Evolutionary conservation across 176 grass and related monocot species (phyloP).

Genomic region (Microstegium vimineum): DNA sequence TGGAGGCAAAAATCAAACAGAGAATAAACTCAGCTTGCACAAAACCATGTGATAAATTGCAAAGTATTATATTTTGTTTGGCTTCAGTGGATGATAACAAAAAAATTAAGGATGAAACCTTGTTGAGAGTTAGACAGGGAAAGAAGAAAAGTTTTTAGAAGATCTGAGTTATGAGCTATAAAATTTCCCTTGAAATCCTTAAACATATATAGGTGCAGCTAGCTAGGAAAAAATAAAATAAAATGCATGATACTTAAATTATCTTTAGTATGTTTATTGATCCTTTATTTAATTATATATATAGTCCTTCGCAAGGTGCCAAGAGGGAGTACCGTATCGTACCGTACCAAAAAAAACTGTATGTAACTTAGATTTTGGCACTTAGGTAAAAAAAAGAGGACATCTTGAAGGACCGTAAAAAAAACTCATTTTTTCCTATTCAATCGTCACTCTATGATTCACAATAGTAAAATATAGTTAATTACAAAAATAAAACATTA

Average conservation of each 20-base stretch:
- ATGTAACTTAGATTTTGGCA: neutral
- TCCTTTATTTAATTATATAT: neutral
- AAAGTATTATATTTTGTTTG: neutral
- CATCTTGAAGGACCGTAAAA: too few species aligned
- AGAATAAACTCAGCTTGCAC: neutral
- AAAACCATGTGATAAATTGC: conserved; percentile 19
- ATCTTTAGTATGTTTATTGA: neutral
- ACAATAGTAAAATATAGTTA: neutral
- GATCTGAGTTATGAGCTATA: neutral
- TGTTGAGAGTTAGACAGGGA: neutral
- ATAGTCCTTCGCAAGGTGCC: neutral
- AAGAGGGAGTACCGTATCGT: too few species aligned
- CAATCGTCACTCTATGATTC: neutral
- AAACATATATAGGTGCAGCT: neutral
- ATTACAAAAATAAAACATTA: too few species aligned
- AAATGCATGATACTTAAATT: neutral
- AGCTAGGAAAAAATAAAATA: neutral
- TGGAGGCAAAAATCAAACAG: neutral
- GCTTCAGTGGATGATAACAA: neutral
- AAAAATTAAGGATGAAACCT: neutral
- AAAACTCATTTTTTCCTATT: neutral
- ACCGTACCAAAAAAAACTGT: neutral
- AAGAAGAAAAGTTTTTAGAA: neutral
- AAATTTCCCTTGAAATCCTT: neutral
- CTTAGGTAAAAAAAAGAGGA: too few species aligned